Evolutionary conservation across 2,329 filamentous ascomycete genomes (phyloP), one percentile per base, ranked within the genome.

Genomic region (Lomentospora prolificans): DNA sequence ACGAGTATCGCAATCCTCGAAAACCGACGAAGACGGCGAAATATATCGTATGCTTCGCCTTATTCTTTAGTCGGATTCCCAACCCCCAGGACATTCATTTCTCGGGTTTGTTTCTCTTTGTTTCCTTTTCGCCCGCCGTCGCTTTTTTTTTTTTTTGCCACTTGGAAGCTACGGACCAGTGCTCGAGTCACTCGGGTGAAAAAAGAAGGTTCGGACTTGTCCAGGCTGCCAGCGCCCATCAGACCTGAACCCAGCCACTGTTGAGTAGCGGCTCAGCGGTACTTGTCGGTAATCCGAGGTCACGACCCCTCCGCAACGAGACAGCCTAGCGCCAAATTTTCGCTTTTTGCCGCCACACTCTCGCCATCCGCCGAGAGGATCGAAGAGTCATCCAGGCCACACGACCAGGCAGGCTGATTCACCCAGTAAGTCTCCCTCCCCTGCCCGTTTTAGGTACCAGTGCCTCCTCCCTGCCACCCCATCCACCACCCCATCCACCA

Each of bases 61-160:
- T n/a, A n/a, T n/a, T n/a, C n/a, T n/a, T n/a, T n/a, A n/a, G n/a
- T n/a, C n/a, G n/a, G n/a, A n/a, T n/a, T n/a, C n/a, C n/a, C n/a
- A n/a, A n/a, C n/a, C n/a, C n/a, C n/a, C n/a, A n/a, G n/a, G n/a
- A n/a, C n/a, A n/a, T n/a, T 33, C 30, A 12, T 33, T 33, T 33
- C 12, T 33, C 30, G 30, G 30, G 30, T 33, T 33, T 33, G 30
- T 33, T 6, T 33, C 12, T 12, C 30, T 33, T 33, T 33, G 57
- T 59, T 28, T 58, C 58, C 60, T 61, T 53, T 56, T 57, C 53
- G 58, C 54, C 56, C 54, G 56, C 53, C 50, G 56, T 44, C 56
- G 55, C 51, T 30, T 58, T 57, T 57, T 59, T 59, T 55, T 52
- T 54, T 54, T 56, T 41, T 56, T 55, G 46, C 57, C 41, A 50